A percentile compares a stretch with the other conserved stretches of the same genome.
Conservation (phyloP, 169 alveolate genomes). For the Eimeria falciformis region DNA sequence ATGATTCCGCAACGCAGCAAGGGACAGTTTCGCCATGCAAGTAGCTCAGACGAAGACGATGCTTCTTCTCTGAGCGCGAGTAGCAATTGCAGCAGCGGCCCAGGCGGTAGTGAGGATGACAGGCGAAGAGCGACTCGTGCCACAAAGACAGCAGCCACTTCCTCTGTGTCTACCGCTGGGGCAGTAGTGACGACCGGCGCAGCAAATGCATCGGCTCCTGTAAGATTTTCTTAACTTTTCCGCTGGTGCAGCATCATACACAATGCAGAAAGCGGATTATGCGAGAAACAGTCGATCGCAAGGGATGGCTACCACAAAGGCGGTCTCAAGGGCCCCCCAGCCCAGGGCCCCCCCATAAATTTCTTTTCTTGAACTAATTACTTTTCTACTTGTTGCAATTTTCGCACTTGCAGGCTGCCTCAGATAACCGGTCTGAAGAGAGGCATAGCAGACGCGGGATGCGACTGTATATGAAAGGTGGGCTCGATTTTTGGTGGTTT, state of each 20-base stretch:
- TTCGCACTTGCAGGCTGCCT: not conserved
- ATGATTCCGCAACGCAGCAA: not conserved
- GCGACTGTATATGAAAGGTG: not conserved
- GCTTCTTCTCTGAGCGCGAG: not conserved
- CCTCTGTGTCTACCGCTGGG: too few relatives aligned
- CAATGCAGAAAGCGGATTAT: too few relatives aligned
- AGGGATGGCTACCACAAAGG: too few relatives aligned
- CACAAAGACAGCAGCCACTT: too few relatives aligned
- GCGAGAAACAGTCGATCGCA: too few relatives aligned
- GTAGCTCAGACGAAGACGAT: not conserved
- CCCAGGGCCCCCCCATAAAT: too few relatives aligned
- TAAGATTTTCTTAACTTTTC: too few relatives aligned
- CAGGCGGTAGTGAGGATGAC: not conserved
- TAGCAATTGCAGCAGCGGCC: not conserved
- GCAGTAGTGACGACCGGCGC: not conserved
- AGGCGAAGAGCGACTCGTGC: not conserved
- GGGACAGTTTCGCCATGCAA: not conserved
- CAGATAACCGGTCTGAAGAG: not conserved
- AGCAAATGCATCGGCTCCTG: too few relatives aligned
- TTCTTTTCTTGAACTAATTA: too few relatives aligned
- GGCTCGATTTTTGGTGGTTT: not conserved
- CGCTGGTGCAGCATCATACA: too few relatives aligned
- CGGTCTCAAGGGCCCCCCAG: too few relatives aligned
- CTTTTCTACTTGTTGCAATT: too few relatives aligned
- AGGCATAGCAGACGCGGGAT: not conserved